phyloP scores from a whole-genome alignment of 306 rosid genomes.

The Glycyrrhiza uralensis region DNA sequence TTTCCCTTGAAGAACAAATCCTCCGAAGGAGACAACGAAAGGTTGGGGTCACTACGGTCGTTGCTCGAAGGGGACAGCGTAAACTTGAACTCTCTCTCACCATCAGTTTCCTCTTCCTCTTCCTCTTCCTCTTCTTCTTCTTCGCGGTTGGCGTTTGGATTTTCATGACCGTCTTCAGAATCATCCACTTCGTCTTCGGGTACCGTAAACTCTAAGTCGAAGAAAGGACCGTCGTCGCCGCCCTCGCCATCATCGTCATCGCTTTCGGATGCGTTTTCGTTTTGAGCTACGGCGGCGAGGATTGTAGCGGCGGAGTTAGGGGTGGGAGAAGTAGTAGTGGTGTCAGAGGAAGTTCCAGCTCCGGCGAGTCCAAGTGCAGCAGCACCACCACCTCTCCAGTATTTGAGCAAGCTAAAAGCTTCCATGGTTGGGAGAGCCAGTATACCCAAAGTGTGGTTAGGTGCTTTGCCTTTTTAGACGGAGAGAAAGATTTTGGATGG shows the following conservation, averaged over 20 bases:
- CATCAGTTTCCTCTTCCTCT: constrained; percentile 19
- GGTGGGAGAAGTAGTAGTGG: background rate
- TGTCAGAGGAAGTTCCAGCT: background rate
- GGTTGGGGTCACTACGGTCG: constrained; percentile 59
- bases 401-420: constrained; percentile 93
- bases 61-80: constrained; percentile 69
- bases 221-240: constrained; percentile 79
- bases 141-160: background rate
- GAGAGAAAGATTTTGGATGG: background rate
- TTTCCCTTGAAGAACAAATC: constrained; percentile 76
- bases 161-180: constrained; percentile 18
- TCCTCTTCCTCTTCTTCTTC: constrained; percentile 12
- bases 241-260: background rate
- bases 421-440: constrained; percentile 99
- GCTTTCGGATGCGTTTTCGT: constrained; percentile 16
- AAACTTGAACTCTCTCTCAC: constrained; percentile 67
- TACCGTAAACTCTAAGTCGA: constrained; percentile 77
- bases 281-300: constrained; percentile 36
- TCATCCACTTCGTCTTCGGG: constrained; percentile 58
- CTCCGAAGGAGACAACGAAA: constrained; percentile 71
- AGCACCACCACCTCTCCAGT: constrained; percentile 69
- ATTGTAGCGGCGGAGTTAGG: constrained; percentile 19
- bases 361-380: background rate
- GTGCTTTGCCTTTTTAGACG: constrained; percentile 29
- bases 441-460: constrained; percentile 26